A percentile compares a stretch with the other conserved stretches of the same genome.
phyloP scores from a whole-genome alignment of 2,329 filamentous ascomycete species.

The Sarocladium kiliense region DNA sequence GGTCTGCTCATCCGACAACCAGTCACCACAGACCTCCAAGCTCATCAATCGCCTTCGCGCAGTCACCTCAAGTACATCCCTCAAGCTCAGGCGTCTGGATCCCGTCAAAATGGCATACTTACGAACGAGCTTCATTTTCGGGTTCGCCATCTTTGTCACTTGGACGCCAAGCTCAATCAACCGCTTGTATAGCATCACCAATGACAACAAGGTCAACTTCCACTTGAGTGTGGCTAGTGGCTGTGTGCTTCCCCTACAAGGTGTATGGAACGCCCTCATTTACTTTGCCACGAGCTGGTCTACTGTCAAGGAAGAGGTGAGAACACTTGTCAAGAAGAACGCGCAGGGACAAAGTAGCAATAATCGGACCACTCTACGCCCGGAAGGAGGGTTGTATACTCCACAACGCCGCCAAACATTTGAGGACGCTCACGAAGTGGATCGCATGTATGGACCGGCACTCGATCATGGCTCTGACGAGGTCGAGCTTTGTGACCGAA shows the following conservation, averaged over 20 bases:
- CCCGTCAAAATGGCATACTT: constrained; percentile 56
- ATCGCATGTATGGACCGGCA: not conserved
- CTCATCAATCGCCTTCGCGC: constrained; percentile 18
- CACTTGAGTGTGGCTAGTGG: constrained; percentile 63
- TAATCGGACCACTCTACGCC: constrained; percentile 15
- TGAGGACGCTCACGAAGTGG: constrained; percentile 11
- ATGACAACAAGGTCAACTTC: constrained; percentile 47
- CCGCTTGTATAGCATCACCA: constrained; percentile 61
- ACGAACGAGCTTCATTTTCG: constrained; percentile 56
- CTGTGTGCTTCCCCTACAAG: constrained; percentile 70
- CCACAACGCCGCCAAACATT: constrained; percentile 19
- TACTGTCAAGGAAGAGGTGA: constrained; percentile 22
- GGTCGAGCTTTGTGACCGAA: constrained; percentile 2
- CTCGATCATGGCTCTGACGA: not conserved
- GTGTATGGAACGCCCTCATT: constrained; percentile 75
- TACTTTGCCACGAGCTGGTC: constrained; percentile 63
- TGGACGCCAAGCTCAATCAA: constrained; percentile 68
- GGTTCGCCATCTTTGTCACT: constrained; percentile 52
- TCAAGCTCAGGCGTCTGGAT: constrained; percentile 34
- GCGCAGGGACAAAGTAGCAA: constrained; percentile 10
- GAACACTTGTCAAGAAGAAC: constrained; percentile 13
- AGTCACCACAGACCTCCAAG: constrained; percentile 10
- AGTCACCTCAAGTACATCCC: constrained; percentile 22
- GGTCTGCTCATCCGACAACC: constrained; percentile 21
- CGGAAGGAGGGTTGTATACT: constrained; percentile 18